Evolutionary conservation across 805 yeast genomes (phyloP), one percentile per base, ranked within the genome.

Genomic region (Ogataea methylovora): DNA sequence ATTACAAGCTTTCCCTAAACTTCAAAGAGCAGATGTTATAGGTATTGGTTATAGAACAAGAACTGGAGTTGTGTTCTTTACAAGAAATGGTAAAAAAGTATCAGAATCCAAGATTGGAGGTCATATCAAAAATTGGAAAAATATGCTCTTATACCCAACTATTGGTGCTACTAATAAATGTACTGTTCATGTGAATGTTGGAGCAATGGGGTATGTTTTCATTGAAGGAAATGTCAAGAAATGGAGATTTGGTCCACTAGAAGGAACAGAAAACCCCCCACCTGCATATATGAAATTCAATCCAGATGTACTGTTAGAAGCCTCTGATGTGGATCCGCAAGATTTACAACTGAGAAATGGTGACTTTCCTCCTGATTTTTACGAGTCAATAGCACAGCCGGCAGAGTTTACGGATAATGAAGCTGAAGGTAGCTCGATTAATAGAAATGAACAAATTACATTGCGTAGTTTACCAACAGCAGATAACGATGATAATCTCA

Each of bases 201-300:
- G 98, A 14, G 88, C 84, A 45, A 69, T 77, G 38, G 97, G 96
- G 2, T 87, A 74, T 58, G 96, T 88, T 3, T 86, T 72, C 51
- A 84, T 88, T 30, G 96, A 88, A 53, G 96, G 85, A 1, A 86
- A 87, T 51, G 95, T 88, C 25, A 87, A 87, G 54, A 86, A 84
- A 54, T 87, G 96, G 96, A 95, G 95, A 5, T 80, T 82, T 48
- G 95, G 94, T n/a, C 90, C 92, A 3, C 68, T 81, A 26, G 84
- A 80, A 44, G 98, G 97, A 2, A 73, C 70, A 32, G 81, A 87
- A 38, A 81, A 94, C 4, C 94, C 97, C 5, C 95, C 97, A 3
- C 98, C 98, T 1, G 80, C 92, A 8, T 90, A 90, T 58, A 84
- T 84, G 32, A 75, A 79, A 37, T 87, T 79, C 48, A 76, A 74